Evolutionary conservation across 2,329 filamentous ascomycete species (phyloP), one percentile per base, ranked within the genome.

Genomic region (Pseudopyricularia cyperi): DNA sequence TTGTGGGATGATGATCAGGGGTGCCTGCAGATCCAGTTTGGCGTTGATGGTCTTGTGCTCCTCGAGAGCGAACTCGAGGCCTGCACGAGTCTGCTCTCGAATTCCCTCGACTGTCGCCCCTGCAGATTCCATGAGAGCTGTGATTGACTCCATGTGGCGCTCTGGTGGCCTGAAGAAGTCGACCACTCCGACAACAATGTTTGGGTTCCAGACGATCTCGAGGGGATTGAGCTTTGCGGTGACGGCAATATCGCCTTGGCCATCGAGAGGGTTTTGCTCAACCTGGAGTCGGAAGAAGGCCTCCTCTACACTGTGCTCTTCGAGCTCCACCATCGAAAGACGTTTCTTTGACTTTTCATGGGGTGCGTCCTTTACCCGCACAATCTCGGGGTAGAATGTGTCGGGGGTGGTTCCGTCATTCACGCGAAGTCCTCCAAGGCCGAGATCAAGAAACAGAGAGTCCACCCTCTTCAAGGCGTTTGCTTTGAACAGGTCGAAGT

Each of bases 11-110:
- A 99, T 97, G 58, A 99, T 94, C 1, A 99, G 79, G 34, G 93
- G 93, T 0, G 93, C 93, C 63, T 96, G 90, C 12, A 98, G 79
- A 65, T 98, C 93, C 44, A 99, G 75, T 60, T 97, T 89, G 14
- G 91, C 91, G 61, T 98, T 95, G 64, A 98, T 85, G 2, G 93
- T 97, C 72, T 95, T 97, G 74, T 98, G 93, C 64, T 98, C 94
- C 61, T 96, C 87, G 3, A 99, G 72, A 0, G 93, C 94, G 67
- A 96, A 98, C 66, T 98, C 90, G 33, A 99, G 78, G 26, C 93
- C 91, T 49, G 93, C 91, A 64, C 94, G 80, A 4, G 94, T 98
- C 69, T 98, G 94, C 65, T 97, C 90, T 33, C 94, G 80, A 54
- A 98, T 75, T 7, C 90, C 91, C 67, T 98, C 91, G 0, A 98